Conservation (phyloP, 1,284 basidiomycete genomes). For the Pascua sp. region DNA sequence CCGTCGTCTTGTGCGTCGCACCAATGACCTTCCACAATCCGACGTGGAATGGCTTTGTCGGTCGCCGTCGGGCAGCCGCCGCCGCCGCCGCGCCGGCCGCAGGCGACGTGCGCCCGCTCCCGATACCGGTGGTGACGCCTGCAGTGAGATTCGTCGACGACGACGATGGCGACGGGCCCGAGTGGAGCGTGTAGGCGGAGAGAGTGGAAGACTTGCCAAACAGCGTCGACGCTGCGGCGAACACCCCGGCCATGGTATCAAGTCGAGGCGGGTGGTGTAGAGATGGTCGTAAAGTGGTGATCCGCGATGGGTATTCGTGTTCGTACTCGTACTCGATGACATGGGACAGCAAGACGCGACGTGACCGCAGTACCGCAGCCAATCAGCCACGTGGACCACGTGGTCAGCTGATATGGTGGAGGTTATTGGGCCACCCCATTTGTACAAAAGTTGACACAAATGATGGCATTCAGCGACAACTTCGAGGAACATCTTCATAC, state of each 20-base stretch:
- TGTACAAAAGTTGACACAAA: slow-evolving; percentile 7
- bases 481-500: too few species aligned
- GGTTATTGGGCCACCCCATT: too few species aligned
- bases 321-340: not conserved
- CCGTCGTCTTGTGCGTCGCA: slow-evolving; percentile 79
- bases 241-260: slow-evolving; percentile 52
- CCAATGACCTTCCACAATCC: slow-evolving; percentile 82
- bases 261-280: slow-evolving; percentile 4
- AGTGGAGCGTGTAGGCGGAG: slow-evolving; percentile 68
- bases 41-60: slow-evolving; percentile 57
- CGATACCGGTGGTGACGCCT: slow-evolving; percentile 28
- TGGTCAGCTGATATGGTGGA: too few species aligned
- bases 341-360: too few species aligned
- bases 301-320: not conserved
- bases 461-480: too few species aligned
- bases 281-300: not conserved
- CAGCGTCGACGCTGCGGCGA: slow-evolving; percentile 86
- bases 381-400: too few species aligned
- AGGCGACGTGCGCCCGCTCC: slow-evolving; percentile 50
- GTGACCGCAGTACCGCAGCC: too few species aligned
- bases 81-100: not conserved
- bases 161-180: slow-evolving; percentile 31
- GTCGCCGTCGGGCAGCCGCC: not conserved
- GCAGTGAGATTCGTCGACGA: slow-evolving; percentile 39
- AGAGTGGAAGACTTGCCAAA: slow-evolving; percentile 81